Percentiles rank a stretch among this genome's conserved stretches.
phyloP scores from a whole-genome alignment of 2,329 filamentous ascomycete genomes.

The Hypoxylon sp. region DNA sequence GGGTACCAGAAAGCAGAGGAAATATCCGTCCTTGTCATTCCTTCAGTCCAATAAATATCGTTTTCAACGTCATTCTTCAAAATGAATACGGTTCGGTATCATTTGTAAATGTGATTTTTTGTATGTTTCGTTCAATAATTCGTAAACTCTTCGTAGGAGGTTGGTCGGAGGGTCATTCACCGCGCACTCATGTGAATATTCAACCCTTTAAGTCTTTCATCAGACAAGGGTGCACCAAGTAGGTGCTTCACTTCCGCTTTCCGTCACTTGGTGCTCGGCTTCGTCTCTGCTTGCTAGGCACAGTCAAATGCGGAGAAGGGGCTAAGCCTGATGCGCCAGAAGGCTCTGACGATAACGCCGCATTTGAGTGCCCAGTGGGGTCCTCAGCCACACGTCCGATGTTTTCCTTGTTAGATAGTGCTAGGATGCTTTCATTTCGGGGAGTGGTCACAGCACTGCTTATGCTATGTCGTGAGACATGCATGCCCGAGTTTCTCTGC shows the following conservation, averaged over 20 bases:
- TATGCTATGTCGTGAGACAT: constrained; percentile 45
- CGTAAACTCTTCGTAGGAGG: background rate
- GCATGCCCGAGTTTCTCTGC: constrained; percentile 46
- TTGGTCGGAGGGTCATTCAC: background rate
- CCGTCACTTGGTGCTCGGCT: constrained; percentile 49
- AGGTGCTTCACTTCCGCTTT: constrained; percentile 47
- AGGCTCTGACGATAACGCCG: constrained; percentile 41
- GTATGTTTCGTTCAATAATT: background rate
- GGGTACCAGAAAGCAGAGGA: background rate
- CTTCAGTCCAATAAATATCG: background rate
- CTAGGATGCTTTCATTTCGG: constrained; percentile 47
- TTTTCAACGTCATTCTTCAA: background rate
- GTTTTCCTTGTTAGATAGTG: constrained; percentile 52
- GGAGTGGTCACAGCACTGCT: constrained; percentile 27
- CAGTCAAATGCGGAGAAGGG: constrained; percentile 20
- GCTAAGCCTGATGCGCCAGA: constrained; percentile 12
- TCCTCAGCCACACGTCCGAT: constrained; percentile 32
- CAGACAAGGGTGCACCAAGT: constrained; percentile 40
- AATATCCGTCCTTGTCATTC: background rate
- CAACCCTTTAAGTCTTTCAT: constrained; percentile 6
- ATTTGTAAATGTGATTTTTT: background rate
- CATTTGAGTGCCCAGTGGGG: constrained; percentile 39
- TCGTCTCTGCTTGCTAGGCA: constrained; percentile 45
- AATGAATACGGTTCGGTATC: background rate
- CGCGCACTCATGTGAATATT: background rate